Percentiles rank a stretch among this genome's conserved stretches.
These are phyloP conservation scores for Saussurea involucrata DNA, from an alignment of 129 eudicot genomes.

Conservation along the genomic window DNA sequence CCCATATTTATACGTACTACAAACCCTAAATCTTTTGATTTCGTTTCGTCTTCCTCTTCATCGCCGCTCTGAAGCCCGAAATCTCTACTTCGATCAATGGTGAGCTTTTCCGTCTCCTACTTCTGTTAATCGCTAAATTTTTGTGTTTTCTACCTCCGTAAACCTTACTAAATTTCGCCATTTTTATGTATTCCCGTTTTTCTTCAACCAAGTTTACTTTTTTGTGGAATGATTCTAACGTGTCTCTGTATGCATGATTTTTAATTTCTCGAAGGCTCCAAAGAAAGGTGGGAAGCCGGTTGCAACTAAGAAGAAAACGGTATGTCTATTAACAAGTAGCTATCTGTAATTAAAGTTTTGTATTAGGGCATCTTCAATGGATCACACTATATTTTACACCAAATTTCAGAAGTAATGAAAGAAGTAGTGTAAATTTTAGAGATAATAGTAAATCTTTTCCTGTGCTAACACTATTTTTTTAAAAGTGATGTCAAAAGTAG, in stretches of 20 bases:
- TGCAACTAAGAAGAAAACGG: constrained; percentile 63
- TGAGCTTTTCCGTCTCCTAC: not conserved
- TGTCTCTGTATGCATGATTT: not conserved
- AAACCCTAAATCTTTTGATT: not conserved
- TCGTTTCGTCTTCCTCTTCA: not conserved
- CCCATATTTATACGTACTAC: not conserved
- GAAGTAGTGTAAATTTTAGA: too few species aligned
- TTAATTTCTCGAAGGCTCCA: constrained; percentile 47
- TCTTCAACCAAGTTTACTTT: not conserved
- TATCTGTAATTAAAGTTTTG: not conserved
- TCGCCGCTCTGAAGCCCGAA: too few species aligned
- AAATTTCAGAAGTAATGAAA: too few species aligned
- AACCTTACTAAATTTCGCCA: not conserved
- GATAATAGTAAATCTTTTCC: too few species aligned
- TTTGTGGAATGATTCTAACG: not conserved
- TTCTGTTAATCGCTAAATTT: not conserved
- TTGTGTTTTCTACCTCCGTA: not conserved
- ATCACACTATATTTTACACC: too few species aligned
- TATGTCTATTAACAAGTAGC: not conserved
- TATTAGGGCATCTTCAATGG: too few species aligned
- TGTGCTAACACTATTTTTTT: too few species aligned
- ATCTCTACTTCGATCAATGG: too few species aligned
- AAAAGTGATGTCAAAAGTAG: too few species aligned
- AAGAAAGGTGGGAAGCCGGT: constrained; percentile 67
- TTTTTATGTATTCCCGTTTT: not conserved